Evolutionary conservation across 2,329 filamentous ascomycete genomes (phyloP), one percentile per base, ranked within the genome.

Genomic region (Dactylellina haptotyla): DNA sequence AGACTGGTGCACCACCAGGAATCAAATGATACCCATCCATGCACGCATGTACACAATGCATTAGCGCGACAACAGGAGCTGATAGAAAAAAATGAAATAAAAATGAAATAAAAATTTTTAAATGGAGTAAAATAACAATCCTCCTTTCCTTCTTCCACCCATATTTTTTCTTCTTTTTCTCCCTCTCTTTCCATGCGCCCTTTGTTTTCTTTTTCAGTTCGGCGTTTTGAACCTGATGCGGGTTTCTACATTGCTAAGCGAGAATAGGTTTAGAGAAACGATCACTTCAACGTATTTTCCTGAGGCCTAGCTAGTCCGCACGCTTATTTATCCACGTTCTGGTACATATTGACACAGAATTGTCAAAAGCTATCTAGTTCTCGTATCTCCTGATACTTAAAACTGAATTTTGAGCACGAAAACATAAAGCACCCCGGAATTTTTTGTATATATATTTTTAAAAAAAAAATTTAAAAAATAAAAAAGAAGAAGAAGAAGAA

Each of bases 161-260:
- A 30, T 41, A 9, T 20, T 43, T 39, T 45, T 14, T 58, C 18
- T 28, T 30, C 45, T 43, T 16, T 30, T 43, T n/a, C 16, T 26
- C 6, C 43, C 18, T 20, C 1, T 53, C 8, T 53, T 54, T n/a
- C n/a, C n/a, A n/a, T n/a, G n/a, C n/a, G n/a, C n/a, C n/a, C n/a
- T n/a, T n/a, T n/a, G n/a, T n/a, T n/a, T 63, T 53, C 48, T 51
- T 63, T 34, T 63, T 53, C 61, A 58, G 41, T 46, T 72, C 67
- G 67, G 67, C 67, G 67, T 72, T 72, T 72, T 72, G 67, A 72
- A 63, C 61, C 48, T 46, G 67, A 64, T 72, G 67, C 59, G 51
- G 51, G 51, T 43, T 57, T 54, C 50, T 41, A 71, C 50, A 48
- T 61, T 16, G 53, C 67, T 72, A 72, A 72, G 67, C 67, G 67